Evolutionary conservation across 23 red algal species (phyloP), one percentile per base, ranked within the genome.

Genomic region (Cyanidioschyzon merolae): DNA sequence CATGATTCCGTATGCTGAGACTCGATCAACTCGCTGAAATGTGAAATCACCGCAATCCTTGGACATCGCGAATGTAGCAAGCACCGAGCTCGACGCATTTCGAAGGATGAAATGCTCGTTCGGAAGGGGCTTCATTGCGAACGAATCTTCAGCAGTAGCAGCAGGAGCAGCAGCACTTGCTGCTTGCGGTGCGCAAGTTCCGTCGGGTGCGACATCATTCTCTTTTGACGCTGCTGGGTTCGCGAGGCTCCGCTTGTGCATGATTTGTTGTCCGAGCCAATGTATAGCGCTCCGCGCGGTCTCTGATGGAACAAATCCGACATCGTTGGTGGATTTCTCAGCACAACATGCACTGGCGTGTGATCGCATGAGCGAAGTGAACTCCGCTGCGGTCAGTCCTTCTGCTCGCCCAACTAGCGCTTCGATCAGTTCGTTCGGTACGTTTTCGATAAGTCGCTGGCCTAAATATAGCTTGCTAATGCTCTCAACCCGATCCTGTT

Each of bases 71-170:
- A 36, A 86, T 12, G 16, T 79, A 75, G 83, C 83, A 30, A 86
- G 83, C 2, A 75, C 83, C 39, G 83, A 86, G 37, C 58, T 32
- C 0, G 75, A 31, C 0, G 57, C 36, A 58, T 86, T 86, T 16
- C 83, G 50, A 25, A 86, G 58, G 50, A 86, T 58, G 40, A 86
- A 86, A 35, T 68, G 58, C 57, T 86, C 83, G 40, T 86, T 86
- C 2, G 77, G 0, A 0, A 57, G 31, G 12, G 83, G 83, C 67
- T 81, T 37, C 54, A 81, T 36, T 36, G 32, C 30, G 54, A 1
- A 2, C 59, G 41, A 25, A 40, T 21, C 54, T 24, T 25, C 59
- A 0, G 78, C 45, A 57, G 50, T 57, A 12, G 15, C 50, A 57
- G 12, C 50, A 57, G 15, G 15, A 24, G 12, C 50, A 24, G 50